phyloP scores from a whole-genome alignment of 257 asterid genomes.

The Solanum appendiculatum region DNA sequence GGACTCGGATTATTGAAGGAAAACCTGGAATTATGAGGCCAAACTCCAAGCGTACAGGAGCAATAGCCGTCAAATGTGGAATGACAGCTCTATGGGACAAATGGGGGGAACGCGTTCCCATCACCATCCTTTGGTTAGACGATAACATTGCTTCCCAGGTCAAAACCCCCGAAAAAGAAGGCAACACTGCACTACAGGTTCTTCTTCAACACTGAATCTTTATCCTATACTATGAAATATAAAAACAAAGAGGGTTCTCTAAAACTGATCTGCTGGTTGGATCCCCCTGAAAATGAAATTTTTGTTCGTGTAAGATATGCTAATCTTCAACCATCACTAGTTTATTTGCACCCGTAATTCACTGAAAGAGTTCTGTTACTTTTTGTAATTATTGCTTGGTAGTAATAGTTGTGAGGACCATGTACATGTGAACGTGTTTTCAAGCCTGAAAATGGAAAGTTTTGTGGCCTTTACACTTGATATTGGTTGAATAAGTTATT shows the following conservation, averaged over 20 bases:
- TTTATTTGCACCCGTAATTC: neutral
- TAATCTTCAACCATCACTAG: neutral
- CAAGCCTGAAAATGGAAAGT: neutral
- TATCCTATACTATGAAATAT: neutral
- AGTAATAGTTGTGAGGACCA: neutral
- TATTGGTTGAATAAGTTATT: neutral
- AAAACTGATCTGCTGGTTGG: neutral
- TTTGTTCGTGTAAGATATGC: neutral
- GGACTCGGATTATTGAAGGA: slow-evolving; percentile 30
- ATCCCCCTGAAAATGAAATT: neutral
- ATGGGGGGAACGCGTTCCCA: slow-evolving; percentile 88
- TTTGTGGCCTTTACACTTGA: neutral
- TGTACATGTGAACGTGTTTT: neutral
- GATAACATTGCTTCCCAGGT: slow-evolving; percentile 89
- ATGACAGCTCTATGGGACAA: slow-evolving; percentile 99
- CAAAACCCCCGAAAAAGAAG: slow-evolving; percentile 76
- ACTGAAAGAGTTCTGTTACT: neutral
- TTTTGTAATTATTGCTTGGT: neutral
- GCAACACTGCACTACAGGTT: slow-evolving; percentile 72
- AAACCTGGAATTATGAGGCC: slow-evolving; percentile 47
- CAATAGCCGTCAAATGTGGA: slow-evolving; percentile 88
- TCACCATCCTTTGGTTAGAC: slow-evolving; percentile 73
- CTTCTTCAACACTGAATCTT: neutral
- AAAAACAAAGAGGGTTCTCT: neutral
- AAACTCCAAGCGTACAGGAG: slow-evolving; percentile 62